Base-by-base conservation (phyloP, 345 rosid genomes). In the Noccaea caerulescens region DNA sequence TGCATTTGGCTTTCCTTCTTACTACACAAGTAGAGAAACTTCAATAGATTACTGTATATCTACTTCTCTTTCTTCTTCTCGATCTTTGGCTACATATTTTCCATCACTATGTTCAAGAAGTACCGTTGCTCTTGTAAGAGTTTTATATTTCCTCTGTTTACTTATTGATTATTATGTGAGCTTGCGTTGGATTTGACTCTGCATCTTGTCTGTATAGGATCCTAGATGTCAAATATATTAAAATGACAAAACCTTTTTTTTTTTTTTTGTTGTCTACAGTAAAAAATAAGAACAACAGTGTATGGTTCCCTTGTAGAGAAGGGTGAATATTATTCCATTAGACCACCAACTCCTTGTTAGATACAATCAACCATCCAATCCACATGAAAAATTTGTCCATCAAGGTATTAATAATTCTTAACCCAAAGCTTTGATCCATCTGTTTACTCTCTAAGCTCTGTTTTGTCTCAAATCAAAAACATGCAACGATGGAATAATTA, bases 291-390 rank as follows among this genome's bases (percentile, higher is more conserved):
- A 72, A 68, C 78, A 55, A 54, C 77, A 76, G 73, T 86, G 67
- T 60, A 58, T 77, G 92, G 90, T 68, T 86, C 97, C 70, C 87
- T 93, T 63, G 79, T 91, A 43, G 94, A 87, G 55, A 81, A 76
- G 20, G 86, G 81, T 57, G 96, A 85, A 34, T 91, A 85, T 74
- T 76, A 86, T 53, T 77, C 98, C 9, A 84, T 72, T 51, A 89
- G 82, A 59, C 97, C 93, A 60, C 86, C 91, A 59, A 93, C 98
- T 3, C 97, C 97, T 88, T 93, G 45, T 69, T 93, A 75, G 97
- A 93, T 85, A 89, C 97, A 69, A 79, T 93, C 33, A 91, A 89
- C 76, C 87, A 84, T 66, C 98, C 98, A 72, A 88, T 89, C 74
- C 97, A 91, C 72, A 86, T 93, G 98, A 91, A 93, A 68, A 87